Conservation (phyloP, 176 grass and related monocot genomes). For the Carex cristatella region DNA sequence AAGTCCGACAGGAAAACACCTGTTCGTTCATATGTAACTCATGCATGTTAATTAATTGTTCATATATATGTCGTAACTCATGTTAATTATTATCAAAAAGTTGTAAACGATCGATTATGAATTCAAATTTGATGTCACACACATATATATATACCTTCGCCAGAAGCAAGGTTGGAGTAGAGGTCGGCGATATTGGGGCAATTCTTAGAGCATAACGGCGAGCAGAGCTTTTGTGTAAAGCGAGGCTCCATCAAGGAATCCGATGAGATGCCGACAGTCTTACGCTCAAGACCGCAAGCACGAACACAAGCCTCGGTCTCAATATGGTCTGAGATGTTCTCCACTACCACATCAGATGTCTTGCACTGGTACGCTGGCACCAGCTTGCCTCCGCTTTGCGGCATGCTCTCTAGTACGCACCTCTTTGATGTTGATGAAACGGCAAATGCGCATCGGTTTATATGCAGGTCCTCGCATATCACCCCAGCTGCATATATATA, state of each 20-base stretch:
- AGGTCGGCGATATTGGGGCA: conserved; percentile 85
- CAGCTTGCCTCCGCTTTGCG: conserved; percentile 10
- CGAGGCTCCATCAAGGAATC: conserved; percentile 54
- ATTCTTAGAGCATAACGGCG: conserved; percentile 30
- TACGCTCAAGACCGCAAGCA: conserved; percentile 56
- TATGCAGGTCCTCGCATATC: conserved; percentile 49
- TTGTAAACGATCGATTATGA: too few relatives aligned
- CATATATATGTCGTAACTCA: too few relatives aligned
- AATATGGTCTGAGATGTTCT: conserved; percentile 23
- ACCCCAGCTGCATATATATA: conserved; percentile 30
- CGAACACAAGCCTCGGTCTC: conserved; percentile 35
- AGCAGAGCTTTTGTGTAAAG: conserved; percentile 43
- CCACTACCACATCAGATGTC: conserved; percentile 58
- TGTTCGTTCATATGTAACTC: conserved; percentile 2
- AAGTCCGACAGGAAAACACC: conserved; percentile 36
- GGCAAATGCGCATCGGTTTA: conserved; percentile 56
- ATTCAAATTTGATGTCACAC: background rate
- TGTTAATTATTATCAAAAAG: too few relatives aligned
- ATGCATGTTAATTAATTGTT: background rate
- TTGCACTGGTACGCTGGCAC: conserved; percentile 49
- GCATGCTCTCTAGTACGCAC: conserved; percentile 60
- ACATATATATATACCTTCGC: conserved; percentile 32
- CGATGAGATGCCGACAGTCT: conserved; percentile 62
- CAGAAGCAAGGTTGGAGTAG: conserved; percentile 69
- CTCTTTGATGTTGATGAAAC: conserved; percentile 58